phyloP scores from a whole-genome alignment of 2,329 filamentous ascomycete genomes.

The Sclerotinia subarctica region DNA sequence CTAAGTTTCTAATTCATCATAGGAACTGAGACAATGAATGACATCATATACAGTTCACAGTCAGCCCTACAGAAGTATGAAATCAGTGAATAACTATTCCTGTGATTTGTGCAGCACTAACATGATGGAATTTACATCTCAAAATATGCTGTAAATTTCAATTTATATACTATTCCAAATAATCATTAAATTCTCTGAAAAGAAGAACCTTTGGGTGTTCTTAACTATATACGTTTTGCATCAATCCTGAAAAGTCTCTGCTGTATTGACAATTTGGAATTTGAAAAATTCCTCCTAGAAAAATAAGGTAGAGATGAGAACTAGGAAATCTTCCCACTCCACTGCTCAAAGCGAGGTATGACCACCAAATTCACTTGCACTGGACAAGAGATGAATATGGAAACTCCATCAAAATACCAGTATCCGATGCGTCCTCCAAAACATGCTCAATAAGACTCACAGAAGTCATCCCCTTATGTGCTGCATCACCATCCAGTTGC shows the following conservation, averaged over 20 bases:
- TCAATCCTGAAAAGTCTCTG: neutral
- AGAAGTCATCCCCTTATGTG: neutral
- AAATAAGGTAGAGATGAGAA: neutral
- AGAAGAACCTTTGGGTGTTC: neutral
- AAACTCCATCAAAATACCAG: conserved; percentile 6
- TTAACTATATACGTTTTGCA: neutral
- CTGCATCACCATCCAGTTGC: neutral
- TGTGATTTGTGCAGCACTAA: too few species aligned
- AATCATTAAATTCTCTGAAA: too few species aligned
- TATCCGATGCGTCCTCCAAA: conserved; percentile 1
- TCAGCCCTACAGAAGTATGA: too few species aligned
- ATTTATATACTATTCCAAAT: too few species aligned
- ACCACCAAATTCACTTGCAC: neutral
- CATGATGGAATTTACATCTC: too few species aligned
- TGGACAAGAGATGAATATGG: neutral
- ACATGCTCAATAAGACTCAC: neutral
- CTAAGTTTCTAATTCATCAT: too few species aligned
- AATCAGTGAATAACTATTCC: too few species aligned
- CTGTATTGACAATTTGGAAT: neutral
- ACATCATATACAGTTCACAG: too few species aligned
- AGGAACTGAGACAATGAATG: too few species aligned
- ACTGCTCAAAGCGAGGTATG: neutral
- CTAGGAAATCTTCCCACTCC: neutral
- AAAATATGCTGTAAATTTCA: too few species aligned
- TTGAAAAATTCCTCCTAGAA: neutral